These are phyloP conservation scores for Pythium oligandrum DNA, from an alignment of 352 stramenopile genomes.

Conservation along the genomic window DNA sequence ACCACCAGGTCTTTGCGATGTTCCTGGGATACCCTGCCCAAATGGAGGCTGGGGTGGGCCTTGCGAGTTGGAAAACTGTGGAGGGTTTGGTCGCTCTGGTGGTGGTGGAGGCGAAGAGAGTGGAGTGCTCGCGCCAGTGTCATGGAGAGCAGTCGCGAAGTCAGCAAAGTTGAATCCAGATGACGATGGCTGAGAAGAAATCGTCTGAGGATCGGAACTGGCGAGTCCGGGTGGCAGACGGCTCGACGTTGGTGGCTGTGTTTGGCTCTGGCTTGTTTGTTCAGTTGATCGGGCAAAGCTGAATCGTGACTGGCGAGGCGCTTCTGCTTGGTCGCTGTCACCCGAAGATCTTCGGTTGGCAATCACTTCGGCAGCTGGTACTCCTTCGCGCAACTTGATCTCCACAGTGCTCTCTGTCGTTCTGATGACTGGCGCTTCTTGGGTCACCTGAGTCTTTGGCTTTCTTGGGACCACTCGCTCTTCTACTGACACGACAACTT, in stretches of 20 bases:
- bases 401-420: too few species aligned
- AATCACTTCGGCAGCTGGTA: too few species aligned
- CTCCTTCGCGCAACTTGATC: too few species aligned
- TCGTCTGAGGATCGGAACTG: too few species aligned
- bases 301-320: slow-evolving; percentile 41
- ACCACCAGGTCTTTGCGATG: neutral
- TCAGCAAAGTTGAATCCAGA: slow-evolving; percentile 23
- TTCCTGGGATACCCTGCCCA: neutral
- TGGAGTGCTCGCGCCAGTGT: too few species aligned
- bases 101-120: neutral
- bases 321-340: slow-evolving; percentile 7
- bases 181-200: neutral
- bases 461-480: slow-evolving; percentile 46
- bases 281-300: slow-evolving; percentile 36
- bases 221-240: too few species aligned
- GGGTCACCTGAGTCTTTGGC: neutral
- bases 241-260: neutral
- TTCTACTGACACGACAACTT: slow-evolving; percentile 55
- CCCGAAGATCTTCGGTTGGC: slow-evolving; percentile 1
- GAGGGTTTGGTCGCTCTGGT: slow-evolving; percentile 1
- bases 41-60: neutral
- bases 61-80: neutral
- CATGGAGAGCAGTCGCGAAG: slow-evolving; percentile 8
- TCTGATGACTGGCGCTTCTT: neutral
- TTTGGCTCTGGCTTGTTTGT: neutral